Evolutionary conservation across 306 rosid species (phyloP).

Genomic region (Astragalus membranaceus): DNA sequence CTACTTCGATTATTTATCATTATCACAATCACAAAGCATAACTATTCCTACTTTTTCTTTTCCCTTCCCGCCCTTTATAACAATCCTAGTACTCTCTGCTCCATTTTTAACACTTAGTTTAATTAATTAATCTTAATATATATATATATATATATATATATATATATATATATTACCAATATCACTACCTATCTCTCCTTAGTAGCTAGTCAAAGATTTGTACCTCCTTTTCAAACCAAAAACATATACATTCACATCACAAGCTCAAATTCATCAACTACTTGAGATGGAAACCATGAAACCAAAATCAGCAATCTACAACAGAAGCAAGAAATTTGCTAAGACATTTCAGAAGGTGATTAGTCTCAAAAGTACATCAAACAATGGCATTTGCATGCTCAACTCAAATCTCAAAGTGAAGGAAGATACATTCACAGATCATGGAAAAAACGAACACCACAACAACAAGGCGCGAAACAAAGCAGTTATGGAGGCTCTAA

Average conservation of each 20-base stretch:
- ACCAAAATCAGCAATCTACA: constrained; percentile 56
- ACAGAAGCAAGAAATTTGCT: constrained; percentile 42
- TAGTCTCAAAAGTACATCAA: constrained; percentile 57
- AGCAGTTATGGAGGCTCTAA: constrained; percentile 79
- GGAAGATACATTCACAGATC: constrained; percentile 30
- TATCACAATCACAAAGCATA: background rate
- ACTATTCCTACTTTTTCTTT: constrained; percentile 21
- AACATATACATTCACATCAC: constrained; percentile 17
- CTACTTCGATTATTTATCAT: constrained; percentile 24
- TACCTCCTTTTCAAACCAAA: constrained; percentile 34
- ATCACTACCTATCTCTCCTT: background rate
- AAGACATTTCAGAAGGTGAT: constrained; percentile 62
- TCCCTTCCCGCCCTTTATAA: constrained; percentile 27
- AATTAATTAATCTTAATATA: constrained; percentile 31
- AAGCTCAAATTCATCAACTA: constrained; percentile 8
- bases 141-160: too few relatives aligned
- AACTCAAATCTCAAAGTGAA: constrained; percentile 41
- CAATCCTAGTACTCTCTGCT: background rate
- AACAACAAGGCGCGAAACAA: constrained; percentile 33
- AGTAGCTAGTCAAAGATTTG: constrained; percentile 58
- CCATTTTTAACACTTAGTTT: constrained; percentile 13
- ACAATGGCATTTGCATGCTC: constrained; percentile 77
- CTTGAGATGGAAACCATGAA: constrained; percentile 57
- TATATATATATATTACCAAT: constrained; percentile 1
- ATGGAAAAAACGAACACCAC: constrained; percentile 19